Conservation (phyloP, 768 basidiomycete species). For the Hericium rajendrae region DNA sequence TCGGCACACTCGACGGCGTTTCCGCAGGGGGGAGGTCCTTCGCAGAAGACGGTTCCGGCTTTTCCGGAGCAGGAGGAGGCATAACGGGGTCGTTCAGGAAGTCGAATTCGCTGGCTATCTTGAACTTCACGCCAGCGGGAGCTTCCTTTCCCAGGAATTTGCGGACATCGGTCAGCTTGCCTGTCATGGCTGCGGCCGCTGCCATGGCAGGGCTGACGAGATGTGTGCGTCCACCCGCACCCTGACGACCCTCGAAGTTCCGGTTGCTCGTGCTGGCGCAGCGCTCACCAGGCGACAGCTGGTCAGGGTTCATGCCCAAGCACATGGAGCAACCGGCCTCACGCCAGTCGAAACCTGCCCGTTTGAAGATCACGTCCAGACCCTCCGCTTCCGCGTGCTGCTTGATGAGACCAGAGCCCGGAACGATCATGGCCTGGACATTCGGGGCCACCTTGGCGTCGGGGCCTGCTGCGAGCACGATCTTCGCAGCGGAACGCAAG, state of each 20-base stretch:
- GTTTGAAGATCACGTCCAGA: conserved; percentile 51
- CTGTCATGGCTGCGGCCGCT: conserved; percentile 52
- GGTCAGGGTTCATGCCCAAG: conserved; percentile 63
- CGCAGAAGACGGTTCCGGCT: conserved; percentile 13
- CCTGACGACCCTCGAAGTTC: conserved; percentile 58
- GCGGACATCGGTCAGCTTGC: conserved; percentile 49
- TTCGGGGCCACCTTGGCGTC: conserved; percentile 41
- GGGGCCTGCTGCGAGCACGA: conserved; percentile 40
- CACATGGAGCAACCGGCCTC: conserved; percentile 69
- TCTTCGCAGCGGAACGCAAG: conserved; percentile 47
- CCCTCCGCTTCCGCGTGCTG: conserved; percentile 60
- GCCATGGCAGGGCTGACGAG: conserved; percentile 62
- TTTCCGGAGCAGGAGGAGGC: conserved; percentile 27
- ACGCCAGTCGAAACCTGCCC: conserved; percentile 60
- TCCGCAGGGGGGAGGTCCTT: conserved; percentile 19
- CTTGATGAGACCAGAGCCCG: conserved; percentile 58
- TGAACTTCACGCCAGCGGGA: conserved; percentile 39
- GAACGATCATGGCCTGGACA: conserved; percentile 57
- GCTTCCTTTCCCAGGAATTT: conserved; percentile 32
- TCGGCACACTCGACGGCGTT: conserved; percentile 24
- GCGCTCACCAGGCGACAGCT: conserved; percentile 45
- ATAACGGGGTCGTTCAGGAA: conserved; percentile 61
- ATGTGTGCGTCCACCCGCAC: conserved; percentile 54
- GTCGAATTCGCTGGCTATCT: conserved; percentile 60
- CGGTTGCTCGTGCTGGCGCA: conserved; percentile 59